phyloP scores from a whole-genome alignment of 2,329 filamentous ascomycete species.

The Paecilomyces formosus region DNA sequence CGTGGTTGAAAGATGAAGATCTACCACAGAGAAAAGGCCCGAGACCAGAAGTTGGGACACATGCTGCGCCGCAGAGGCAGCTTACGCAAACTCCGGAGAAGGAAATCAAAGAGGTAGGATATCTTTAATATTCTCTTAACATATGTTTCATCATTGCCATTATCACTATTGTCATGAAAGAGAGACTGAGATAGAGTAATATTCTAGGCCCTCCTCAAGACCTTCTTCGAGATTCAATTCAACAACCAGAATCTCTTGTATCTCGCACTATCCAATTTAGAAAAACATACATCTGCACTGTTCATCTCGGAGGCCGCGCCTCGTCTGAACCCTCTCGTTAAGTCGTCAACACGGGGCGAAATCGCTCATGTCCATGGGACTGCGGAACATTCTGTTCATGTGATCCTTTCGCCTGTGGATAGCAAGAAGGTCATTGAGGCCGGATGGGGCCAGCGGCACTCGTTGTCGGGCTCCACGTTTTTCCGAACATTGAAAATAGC shows the following conservation, averaged over 20 bases:
- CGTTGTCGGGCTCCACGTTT: constrained; percentile 47
- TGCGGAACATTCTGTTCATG: not conserved
- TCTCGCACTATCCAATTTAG: not conserved
- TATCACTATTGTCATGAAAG: not conserved
- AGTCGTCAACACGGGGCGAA: not conserved
- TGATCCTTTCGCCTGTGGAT: not conserved
- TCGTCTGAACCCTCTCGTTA: not conserved
- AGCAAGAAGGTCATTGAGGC: constrained; percentile 58
- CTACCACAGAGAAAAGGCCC: not conserved
- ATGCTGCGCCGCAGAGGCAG: not conserved
- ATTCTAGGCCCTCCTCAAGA: not conserved
- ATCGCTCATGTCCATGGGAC: not conserved
- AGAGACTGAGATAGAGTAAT: not conserved
- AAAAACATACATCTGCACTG: not conserved
- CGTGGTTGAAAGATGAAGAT: not conserved
- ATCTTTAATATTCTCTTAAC: not conserved
- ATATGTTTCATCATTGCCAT: not conserved
- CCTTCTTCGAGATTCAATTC: not conserved
- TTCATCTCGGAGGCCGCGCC: not conserved
- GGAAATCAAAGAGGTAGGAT: not conserved
- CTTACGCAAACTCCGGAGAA: not conserved
- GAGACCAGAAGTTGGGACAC: not conserved
- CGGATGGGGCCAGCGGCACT: constrained; percentile 69
- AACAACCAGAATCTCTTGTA: not conserved
- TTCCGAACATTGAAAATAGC: constrained; percentile 47